A percentile compares a stretch with the other conserved stretches of the same genome.
Conservation (phyloP, 192 early-diverging fungal species). For the Backusella tuberculispora region DNA sequence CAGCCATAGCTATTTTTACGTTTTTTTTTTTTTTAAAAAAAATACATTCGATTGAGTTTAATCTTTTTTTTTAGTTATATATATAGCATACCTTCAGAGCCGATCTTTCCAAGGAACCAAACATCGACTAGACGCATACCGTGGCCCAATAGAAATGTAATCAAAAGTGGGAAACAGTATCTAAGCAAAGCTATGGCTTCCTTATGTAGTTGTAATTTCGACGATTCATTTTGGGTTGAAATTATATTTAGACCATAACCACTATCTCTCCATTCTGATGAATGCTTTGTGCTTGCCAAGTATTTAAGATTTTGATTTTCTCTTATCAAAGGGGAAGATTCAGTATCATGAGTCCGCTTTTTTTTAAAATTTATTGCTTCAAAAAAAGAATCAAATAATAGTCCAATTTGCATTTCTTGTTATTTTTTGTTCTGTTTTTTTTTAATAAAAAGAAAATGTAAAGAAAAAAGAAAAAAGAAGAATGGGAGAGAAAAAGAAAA, state of each 20-base stretch:
- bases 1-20: conserved; percentile 28
- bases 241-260: background rate
- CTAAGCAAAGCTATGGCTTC: conserved; percentile 9
- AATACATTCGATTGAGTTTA: background rate
- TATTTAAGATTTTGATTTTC: background rate
- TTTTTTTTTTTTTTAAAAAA: background rate
- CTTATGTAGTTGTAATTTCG: background rate
- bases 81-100: conserved; percentile 13
- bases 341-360: background rate
- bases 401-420: background rate
- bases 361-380: background rate
- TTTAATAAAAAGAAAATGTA: background rate
- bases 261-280: conserved; percentile 1
- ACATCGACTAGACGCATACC: conserved; percentile 20
- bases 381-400: background rate
- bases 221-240: background rate
- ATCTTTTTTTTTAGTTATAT: background rate
- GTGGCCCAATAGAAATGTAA: conserved; percentile 28
- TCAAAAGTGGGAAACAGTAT: conserved; percentile 23
- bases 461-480: background rate
- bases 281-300: background rate
- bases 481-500: background rate
- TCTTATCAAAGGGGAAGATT: conserved; percentile 4
- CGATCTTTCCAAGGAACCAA: conserved; percentile 27
- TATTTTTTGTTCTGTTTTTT: background rate